Conservation (phyloP, 2,329 filamentous ascomycete genomes). For the Arthroderma sp. region DNA sequence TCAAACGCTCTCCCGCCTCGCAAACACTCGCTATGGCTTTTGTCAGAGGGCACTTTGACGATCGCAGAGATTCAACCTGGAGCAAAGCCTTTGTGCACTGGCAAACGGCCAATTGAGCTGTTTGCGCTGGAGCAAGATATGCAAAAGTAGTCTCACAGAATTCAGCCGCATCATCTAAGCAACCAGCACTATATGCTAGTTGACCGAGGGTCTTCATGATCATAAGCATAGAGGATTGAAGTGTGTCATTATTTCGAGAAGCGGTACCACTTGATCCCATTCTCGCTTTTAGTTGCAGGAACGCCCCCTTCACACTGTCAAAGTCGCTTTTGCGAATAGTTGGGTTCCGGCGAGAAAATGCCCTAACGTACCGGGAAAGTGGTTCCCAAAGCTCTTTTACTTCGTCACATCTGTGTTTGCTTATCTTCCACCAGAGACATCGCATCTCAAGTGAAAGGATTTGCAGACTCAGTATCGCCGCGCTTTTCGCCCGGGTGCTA, state of each 20-base stretch:
- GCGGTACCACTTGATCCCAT: constrained; percentile 19
- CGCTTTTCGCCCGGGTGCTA: constrained; percentile 17
- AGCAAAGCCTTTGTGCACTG: constrained; percentile 28
- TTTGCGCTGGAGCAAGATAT: constrained; percentile 20
- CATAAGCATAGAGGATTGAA: constrained; percentile 18
- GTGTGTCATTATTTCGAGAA: constrained; percentile 6
- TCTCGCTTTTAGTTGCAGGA: constrained; percentile 23
- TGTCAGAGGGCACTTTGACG: constrained; percentile 12
- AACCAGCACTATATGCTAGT: constrained; percentile 28
- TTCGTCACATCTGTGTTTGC: constrained; percentile 29
- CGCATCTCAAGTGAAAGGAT: constrained; percentile 30
- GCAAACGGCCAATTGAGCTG: constrained; percentile 23
- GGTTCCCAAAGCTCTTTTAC: constrained; percentile 32
- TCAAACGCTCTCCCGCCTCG: constrained; percentile 23
- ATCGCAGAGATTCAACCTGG: constrained; percentile 21
- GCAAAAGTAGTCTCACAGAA: constrained; percentile 22
- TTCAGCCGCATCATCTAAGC: constrained; percentile 26
- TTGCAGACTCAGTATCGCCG: constrained; percentile 24
- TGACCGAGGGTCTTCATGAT: constrained; percentile 26
- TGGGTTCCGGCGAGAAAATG: constrained; percentile 23
- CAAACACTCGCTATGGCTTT: constrained; percentile 17
- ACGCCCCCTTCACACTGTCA: constrained; percentile 22
- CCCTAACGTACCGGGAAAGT: constrained; percentile 27
- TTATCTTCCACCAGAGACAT: constrained; percentile 29
- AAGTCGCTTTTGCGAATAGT: constrained; percentile 26